Conservation (phyloP, 1,139 yeast species). For the Kodamaea suecica region DNA sequence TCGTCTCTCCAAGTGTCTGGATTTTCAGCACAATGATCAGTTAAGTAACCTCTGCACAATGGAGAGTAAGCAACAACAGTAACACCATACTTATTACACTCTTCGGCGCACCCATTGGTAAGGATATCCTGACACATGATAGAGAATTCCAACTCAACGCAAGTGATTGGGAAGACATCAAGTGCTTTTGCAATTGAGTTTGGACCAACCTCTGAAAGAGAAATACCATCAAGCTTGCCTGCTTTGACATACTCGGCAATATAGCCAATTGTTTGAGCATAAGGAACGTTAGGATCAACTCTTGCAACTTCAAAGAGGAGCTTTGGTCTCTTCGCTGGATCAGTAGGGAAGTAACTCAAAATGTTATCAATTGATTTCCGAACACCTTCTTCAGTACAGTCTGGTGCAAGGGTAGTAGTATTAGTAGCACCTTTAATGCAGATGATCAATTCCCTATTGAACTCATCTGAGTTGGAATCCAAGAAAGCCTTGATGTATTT, state of each 20-base stretch:
- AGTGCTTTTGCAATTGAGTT: constrained; percentile 57
- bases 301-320: constrained; percentile 72
- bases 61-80: constrained; percentile 82
- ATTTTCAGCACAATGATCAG: constrained; percentile 52
- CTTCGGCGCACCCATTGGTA: constrained; percentile 58
- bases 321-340: constrained; percentile 28
- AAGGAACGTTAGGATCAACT: constrained; percentile 49
- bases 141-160: constrained; percentile 76
- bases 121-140: constrained; percentile 60
- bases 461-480: constrained; percentile 48
- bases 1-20: constrained; percentile 30
- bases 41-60: constrained; percentile 71
- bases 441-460: constrained; percentile 46
- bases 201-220: constrained; percentile 68
- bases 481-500: constrained; percentile 57
- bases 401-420: constrained; percentile 36
- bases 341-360: constrained; percentile 41
- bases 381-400: constrained; percentile 48
- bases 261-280: constrained; percentile 48
- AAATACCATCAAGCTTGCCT: constrained; percentile 63
- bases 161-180: constrained; percentile 47
- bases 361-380: constrained; percentile 50
- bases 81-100: constrained; percentile 44
- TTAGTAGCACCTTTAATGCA: constrained; percentile 67
- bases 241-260: constrained; percentile 50